A percentile compares a stretch with the other conserved stretches of the same genome.
These are phyloP conservation scores for Schwanniomyces occidentalis DNA, from an alignment of 805 yeast genomes.

Conservation along the genomic window DNA sequence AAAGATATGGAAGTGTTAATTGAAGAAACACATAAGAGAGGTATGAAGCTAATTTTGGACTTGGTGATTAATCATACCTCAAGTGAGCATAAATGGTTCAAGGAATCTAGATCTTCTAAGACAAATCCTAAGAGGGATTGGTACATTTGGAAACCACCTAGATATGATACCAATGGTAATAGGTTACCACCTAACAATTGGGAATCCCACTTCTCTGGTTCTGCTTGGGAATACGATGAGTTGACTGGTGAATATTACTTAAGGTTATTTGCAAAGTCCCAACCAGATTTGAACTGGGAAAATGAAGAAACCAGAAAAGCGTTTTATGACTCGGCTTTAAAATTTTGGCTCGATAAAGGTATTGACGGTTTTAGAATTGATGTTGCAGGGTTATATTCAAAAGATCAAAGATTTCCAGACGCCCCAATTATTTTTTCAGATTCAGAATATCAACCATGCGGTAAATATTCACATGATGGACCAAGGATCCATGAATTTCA, in stretches of 20 bases:
- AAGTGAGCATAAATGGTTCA: conserved; percentile 56
- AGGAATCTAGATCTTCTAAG: conserved; percentile 52
- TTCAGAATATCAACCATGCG: conserved; percentile 40
- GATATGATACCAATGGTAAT: conserved; percentile 46
- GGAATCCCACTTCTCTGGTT: conserved; percentile 52
- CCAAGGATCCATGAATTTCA: conserved; percentile 61
- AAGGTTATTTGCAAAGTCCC: conserved; percentile 51
- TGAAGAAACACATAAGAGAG: conserved; percentile 47
- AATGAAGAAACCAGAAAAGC: conserved; percentile 37
- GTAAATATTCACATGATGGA: conserved; percentile 39
- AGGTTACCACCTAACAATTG: conserved; percentile 60
- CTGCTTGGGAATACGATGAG: conserved; percentile 61
- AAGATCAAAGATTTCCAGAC: conserved; percentile 45
- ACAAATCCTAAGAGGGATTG: conserved; percentile 59
- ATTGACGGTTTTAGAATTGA: conserved; percentile 63
- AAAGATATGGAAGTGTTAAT: conserved; percentile 53
- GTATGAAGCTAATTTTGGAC: conserved; percentile 53
- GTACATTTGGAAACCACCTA: conserved; percentile 58
- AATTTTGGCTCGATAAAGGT: conserved; percentile 57
- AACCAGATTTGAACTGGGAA: conserved; percentile 67
- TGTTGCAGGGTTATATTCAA: conserved; percentile 53
- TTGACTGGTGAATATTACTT: conserved; percentile 55
- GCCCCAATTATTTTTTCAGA: conserved; percentile 49
- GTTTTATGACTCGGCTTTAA: conserved; percentile 48
- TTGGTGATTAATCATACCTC: conserved; percentile 62